Evolutionary conservation across 495 filamentous ascomycete genomes (phyloP).

Genomic region (Lophium mytilinum): DNA sequence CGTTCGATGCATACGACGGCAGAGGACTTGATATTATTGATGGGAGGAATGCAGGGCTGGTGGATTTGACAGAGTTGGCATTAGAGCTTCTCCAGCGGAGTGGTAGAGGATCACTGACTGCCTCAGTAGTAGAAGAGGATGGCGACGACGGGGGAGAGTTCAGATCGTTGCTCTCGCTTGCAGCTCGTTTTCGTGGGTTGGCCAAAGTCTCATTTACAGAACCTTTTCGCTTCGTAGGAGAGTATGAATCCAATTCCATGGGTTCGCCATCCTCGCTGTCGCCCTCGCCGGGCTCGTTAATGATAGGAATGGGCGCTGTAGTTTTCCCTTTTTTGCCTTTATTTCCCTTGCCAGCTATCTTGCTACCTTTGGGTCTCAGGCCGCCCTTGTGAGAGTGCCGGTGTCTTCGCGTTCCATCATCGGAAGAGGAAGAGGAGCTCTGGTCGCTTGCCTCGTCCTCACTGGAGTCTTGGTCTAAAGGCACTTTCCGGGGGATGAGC

Average conservation of each 20-base stretch:
- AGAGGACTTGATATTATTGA: conserved; percentile 37
- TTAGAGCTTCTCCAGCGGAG: conserved; percentile 31
- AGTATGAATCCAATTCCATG: conserved; percentile 39
- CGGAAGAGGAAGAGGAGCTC: not conserved
- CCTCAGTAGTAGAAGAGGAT: conserved; percentile 30
- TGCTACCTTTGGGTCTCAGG: conserved; percentile 43
- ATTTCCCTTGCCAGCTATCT: conserved; percentile 43
- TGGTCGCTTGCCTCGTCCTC: not conserved
- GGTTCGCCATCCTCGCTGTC: conserved; percentile 17
- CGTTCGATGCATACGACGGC: conserved; percentile 40
- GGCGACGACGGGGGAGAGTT: conserved; percentile 2
- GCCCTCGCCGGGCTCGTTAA: conserved; percentile 21
- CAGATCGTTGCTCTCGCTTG: conserved; percentile 5
- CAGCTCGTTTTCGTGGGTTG: conserved; percentile 12
- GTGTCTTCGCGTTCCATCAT: conserved; percentile 1
- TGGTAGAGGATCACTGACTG: conserved; percentile 28
- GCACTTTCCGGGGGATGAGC: conserved; percentile 8
- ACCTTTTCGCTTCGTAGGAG: conserved; percentile 36
- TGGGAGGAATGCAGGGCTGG: conserved; percentile 12
- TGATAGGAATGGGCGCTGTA: conserved; percentile 7
- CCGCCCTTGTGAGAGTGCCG: conserved; percentile 23
- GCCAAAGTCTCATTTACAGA: not conserved
- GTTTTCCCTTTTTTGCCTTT: conserved; percentile 10
- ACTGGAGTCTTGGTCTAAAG: conserved; percentile 4
- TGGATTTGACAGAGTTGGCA: conserved; percentile 15